phyloP scores from a whole-genome alignment of 306 rosid genomes.

The Ammopiptanthus mongolicus region DNA sequence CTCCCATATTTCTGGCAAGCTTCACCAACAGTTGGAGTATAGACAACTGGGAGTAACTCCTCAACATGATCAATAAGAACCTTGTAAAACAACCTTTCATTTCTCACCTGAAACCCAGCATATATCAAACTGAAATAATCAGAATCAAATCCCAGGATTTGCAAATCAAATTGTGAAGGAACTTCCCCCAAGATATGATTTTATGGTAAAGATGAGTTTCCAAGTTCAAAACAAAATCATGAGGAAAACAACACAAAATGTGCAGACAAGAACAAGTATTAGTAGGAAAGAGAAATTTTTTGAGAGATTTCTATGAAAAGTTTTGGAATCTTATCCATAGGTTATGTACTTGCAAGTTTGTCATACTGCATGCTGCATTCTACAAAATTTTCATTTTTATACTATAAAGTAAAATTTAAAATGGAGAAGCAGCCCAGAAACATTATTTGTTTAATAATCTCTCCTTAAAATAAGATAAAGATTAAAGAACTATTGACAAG shows the following conservation, averaged over 20 bases:
- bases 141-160: background rate
- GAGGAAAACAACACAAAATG: background rate
- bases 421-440: background rate
- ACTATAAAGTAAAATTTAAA: background rate
- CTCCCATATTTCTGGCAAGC: constrained; percentile 98
- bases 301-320: background rate
- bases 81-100: constrained; percentile 79
- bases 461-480: background rate
- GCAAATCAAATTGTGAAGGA: background rate
- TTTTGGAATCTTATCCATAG: background rate
- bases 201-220: background rate
- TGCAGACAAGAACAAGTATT: background rate
- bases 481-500: background rate
- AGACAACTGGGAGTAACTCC: constrained; percentile 92
- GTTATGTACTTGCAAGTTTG: background rate
- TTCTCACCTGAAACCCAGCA: constrained; percentile 63
- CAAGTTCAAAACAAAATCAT: background rate
- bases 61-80: constrained; percentile 81
- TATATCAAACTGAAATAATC: background rate
- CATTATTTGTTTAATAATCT: background rate
- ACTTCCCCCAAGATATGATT: background rate
- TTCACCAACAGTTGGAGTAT: constrained; percentile 97
- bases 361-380: background rate
- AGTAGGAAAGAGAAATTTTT: background rate
- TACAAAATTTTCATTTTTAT: background rate